These are phyloP conservation scores for Periglandula ipomoeae DNA, from an alignment of 2,329 filamentous ascomycete genomes.

Conservation along the genomic window DNA sequence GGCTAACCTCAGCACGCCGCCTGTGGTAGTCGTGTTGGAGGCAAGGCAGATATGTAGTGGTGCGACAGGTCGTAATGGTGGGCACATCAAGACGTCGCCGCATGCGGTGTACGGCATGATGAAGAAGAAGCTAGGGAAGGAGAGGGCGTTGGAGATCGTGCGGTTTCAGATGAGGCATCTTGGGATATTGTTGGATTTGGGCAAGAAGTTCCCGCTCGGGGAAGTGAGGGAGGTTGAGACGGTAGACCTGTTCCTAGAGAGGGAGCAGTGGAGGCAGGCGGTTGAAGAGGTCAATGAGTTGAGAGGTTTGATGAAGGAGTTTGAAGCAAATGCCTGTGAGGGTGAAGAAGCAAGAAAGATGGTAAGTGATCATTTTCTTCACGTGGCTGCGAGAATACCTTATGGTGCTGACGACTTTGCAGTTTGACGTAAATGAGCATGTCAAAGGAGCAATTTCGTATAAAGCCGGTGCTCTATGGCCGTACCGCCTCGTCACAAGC, in stretches of 20 bases:
- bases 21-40: conserved; percentile 37
- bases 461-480: conserved; percentile 39
- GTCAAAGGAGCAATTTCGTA: conserved; percentile 35
- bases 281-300: conserved; percentile 24
- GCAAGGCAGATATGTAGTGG: conserved; percentile 39
- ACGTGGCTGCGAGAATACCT: too few species aligned
- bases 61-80: conserved; percentile 45
- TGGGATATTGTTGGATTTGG: conserved; percentile 31
- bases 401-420: conserved; percentile 8
- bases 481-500: conserved; percentile 38
- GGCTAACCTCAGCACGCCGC: conserved; percentile 4
- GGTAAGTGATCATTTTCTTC: too few species aligned
- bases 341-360: conserved; percentile 23
- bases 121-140: conserved; percentile 19
- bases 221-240: conserved; percentile 37
- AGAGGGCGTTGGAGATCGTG: conserved; percentile 30
- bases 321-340: conserved; percentile 25
- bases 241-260: conserved; percentile 35
- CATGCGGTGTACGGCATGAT: conserved; percentile 31
- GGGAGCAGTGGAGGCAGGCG: conserved; percentile 24
- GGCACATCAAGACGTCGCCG: conserved; percentile 37
- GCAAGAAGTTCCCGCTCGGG: conserved; percentile 23
- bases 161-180: conserved; percentile 35
- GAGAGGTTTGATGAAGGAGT: conserved; percentile 29
- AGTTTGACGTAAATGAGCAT: conserved; percentile 26